Base-by-base conservation (phyloP, 768 basidiomycete species). In the Hygrocybe punicea region DNA sequence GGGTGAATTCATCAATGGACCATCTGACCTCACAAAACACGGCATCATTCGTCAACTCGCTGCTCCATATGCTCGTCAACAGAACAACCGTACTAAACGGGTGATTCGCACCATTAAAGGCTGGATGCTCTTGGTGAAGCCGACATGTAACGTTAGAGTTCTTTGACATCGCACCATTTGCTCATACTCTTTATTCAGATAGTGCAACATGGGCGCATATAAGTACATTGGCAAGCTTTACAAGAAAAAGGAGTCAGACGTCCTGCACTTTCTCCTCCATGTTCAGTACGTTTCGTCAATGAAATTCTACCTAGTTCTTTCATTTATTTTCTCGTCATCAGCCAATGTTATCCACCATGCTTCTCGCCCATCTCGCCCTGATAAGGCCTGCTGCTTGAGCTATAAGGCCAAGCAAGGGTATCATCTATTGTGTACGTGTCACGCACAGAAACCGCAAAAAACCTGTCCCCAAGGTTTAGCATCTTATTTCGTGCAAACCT, bases 341-440 rank as follows among this genome's bases (percentile, higher is more conserved):
- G 91, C 98, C 69, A 93, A 97, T 67, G 93, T 99, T 64, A 91
- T 98, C 71, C 96, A 98, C 81, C 91, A 97, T 67, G 96, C 95
- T 46, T 94, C 95, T 62, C 91, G 95, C 60, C 96, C 97, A 47
- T 98, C 96, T 47, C 91, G 97, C 70, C 97, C 97, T 55, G 97
- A 99, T 81, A 99, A 98, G 82, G 97, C 97, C 61, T 91, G 97
- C 72, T 88, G 95, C 63, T 81, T 99, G 60, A 97, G 97, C 49
- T 99, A 98, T 86, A 99, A 98, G 81, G 94, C 97, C 73, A 99
- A 99, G 84, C 97, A 99, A 78, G 97, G 97, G 67, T 99, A 93
- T 98, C 63, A 76, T 99, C 78, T 99, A 99, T 81, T 92, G 97
- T 68, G 80, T 99, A 66, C 91, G 97, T 64, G 96, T 99, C 63